Evolutionary conservation across 1,284 basidiomycete genomes (phyloP).

Genomic region (Ganoderma sinense): DNA sequence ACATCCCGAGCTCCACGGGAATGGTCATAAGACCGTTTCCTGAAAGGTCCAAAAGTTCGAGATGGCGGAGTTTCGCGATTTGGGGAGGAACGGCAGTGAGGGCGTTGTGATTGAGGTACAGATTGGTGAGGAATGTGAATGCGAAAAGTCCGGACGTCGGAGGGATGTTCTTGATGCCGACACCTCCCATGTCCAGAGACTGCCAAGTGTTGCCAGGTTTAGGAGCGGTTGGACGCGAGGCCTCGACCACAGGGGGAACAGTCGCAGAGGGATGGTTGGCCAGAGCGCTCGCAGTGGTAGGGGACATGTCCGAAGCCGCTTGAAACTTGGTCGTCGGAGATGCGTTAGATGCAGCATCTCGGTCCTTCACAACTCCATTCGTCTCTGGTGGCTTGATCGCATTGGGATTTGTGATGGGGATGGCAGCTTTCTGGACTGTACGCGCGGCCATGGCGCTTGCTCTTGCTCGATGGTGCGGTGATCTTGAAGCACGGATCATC

Average conservation of each 20-base stretch:
- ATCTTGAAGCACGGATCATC: slow-evolving; percentile 79
- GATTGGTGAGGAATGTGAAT: slow-evolving; percentile 92
- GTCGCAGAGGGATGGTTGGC: slow-evolving; percentile 78
- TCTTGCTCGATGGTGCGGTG: slow-evolving; percentile 82
- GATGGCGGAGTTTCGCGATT: slow-evolving; percentile 85
- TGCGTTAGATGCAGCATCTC: slow-evolving; percentile 36
- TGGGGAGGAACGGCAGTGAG: slow-evolving; percentile 84
- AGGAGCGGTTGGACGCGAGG: slow-evolving; percentile 62
- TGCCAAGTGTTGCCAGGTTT: slow-evolving; percentile 84
- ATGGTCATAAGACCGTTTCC: slow-evolving; percentile 86
- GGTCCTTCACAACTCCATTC: slow-evolving; percentile 43
- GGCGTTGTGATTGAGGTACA: slow-evolving; percentile 98
- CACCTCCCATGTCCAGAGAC: slow-evolving; percentile 96
- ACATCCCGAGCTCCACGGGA: slow-evolving; percentile 91
- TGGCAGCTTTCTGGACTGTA: slow-evolving; percentile 79
- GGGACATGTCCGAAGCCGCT: slow-evolving; percentile 48
- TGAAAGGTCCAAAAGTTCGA: slow-evolving; percentile 93
- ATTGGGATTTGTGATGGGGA: slow-evolving; percentile 86
- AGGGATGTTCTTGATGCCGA: slow-evolving; percentile 92
- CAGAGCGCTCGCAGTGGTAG: slow-evolving; percentile 45
- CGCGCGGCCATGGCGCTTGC: slow-evolving; percentile 83
- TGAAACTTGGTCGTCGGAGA: slow-evolving; percentile 39
- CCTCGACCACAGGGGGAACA: slow-evolving; percentile 69
- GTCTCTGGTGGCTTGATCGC: slow-evolving; percentile 54
- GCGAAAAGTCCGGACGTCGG: slow-evolving; percentile 85